phyloP scores from a whole-genome alignment of 2,329 filamentous ascomycete genomes.

The Emericellopsis atlantica region DNA sequence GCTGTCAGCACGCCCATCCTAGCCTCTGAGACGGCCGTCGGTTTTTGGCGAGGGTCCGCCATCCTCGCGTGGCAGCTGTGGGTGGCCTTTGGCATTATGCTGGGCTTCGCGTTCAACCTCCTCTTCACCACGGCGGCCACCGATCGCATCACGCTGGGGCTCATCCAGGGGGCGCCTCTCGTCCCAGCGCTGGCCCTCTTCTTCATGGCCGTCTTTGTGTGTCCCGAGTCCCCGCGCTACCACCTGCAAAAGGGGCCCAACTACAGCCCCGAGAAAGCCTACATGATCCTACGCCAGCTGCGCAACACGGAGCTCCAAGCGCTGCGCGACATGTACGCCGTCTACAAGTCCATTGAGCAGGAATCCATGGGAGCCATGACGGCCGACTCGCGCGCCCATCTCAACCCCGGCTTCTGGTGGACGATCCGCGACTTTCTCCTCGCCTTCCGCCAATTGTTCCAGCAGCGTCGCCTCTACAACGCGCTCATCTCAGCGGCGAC shows the following conservation, averaged over 20 bases:
- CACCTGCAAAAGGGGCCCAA: constrained; percentile 24
- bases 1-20: constrained; percentile 33
- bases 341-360: constrained; percentile 20
- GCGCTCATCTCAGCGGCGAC: constrained; percentile 16
- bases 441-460: constrained; percentile 15
- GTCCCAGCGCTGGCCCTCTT: constrained; percentile 22
- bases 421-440: constrained; percentile 13
- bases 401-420: constrained; percentile 13
- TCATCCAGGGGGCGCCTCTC: constrained; percentile 25
- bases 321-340: constrained; percentile 25
- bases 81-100: constrained; percentile 23
- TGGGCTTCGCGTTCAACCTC: constrained; percentile 22
- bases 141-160: constrained; percentile 7
- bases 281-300: constrained; percentile 18
- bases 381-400: constrained; percentile 8
- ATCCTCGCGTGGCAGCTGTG: constrained; percentile 34
- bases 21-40: constrained; percentile 30
- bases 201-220: constrained; percentile 19
- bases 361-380: constrained; percentile 11
- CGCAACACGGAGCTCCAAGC: constrained; percentile 27
- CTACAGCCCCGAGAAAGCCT: constrained; percentile 22
- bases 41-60: constrained; percentile 32
- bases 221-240: constrained; percentile 27
- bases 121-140: constrained; percentile 15
- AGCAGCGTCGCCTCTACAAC: constrained; percentile 15